Percentiles rank a stretch among this genome's conserved stretches.
These are phyloP conservation scores for Rhododendron williamsianum DNA, from an alignment of 148 eudicot species.

Conservation along the genomic window DNA sequence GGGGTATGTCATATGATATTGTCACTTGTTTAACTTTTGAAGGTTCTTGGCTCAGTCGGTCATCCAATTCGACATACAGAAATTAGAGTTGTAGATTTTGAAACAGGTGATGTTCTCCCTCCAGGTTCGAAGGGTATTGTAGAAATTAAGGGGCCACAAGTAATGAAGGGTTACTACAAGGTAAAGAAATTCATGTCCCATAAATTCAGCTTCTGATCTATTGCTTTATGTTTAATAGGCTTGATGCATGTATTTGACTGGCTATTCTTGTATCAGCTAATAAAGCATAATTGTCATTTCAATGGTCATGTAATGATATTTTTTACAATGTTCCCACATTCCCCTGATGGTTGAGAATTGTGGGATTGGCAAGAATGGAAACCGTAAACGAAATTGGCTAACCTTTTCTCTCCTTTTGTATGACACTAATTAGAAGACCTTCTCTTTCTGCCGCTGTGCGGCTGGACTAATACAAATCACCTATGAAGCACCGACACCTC, in stretches of 20 bases:
- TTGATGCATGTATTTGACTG: neutral
- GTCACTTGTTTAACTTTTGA: slow-evolving; percentile 25
- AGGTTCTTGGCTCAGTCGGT: slow-evolving; percentile 91
- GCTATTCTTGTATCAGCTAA: neutral
- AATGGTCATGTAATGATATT: neutral
- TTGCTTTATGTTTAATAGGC: neutral
- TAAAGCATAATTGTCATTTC: no score
- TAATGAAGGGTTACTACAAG: slow-evolving; percentile 96
- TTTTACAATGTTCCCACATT: neutral
- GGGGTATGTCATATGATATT: slow-evolving; percentile 15
- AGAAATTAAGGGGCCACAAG: slow-evolving; percentile 78
- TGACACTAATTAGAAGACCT: neutral
- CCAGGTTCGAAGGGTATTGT: slow-evolving; percentile 77
- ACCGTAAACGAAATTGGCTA: neutral
- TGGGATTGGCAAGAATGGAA: neutral
- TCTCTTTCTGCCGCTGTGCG: neutral
- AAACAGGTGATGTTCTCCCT: slow-evolving; percentile 56
- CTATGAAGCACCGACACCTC: no score
- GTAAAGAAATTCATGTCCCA: slow-evolving; percentile 22
- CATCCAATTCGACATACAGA: slow-evolving; percentile 67
- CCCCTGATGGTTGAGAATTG: neutral
- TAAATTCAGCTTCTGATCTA: neutral
- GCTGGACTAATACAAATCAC: neutral
- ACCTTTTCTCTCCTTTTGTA: neutral
- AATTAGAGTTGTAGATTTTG: slow-evolving; percentile 63